Percentiles rank a stretch among this genome's conserved stretches.
These are phyloP conservation scores for Aspergillus taichungensis DNA, from an alignment of 495 filamentous ascomycete genomes.

Conservation along the genomic window DNA sequence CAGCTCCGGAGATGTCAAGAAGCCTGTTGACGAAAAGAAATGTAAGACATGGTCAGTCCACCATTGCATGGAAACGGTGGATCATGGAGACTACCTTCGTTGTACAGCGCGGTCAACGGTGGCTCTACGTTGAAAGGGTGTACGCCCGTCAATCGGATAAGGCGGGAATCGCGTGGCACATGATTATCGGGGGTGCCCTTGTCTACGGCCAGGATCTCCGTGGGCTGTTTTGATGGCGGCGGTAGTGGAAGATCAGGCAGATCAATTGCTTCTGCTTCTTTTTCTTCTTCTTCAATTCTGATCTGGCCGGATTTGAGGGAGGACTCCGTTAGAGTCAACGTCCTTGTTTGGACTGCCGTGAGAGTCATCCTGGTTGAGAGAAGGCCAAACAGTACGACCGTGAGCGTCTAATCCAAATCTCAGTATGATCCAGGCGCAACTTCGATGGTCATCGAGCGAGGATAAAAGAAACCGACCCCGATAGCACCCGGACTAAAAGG, in stretches of 20 bases:
- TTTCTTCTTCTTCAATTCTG: constrained; percentile 22
- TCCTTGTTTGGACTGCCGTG: constrained; percentile 18
- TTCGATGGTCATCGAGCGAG: too few species aligned
- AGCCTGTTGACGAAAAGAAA: constrained; percentile 36
- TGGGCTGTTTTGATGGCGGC: constrained; percentile 54
- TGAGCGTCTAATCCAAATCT: background rate
- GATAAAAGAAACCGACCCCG: too few species aligned
- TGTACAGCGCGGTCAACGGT: constrained; percentile 68
- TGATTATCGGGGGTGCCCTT: constrained; percentile 76
- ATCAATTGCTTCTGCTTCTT: constrained; percentile 14
- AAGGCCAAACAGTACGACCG: too few species aligned
- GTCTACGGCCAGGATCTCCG: constrained; percentile 62
- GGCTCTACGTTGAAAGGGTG: constrained; percentile 96
- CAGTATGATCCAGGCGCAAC: background rate
- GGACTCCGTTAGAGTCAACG: constrained; percentile 6
- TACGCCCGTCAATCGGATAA: constrained; percentile 82
- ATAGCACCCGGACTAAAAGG: too few species aligned
- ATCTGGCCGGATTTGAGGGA: constrained; percentile 18
- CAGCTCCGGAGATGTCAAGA: constrained; percentile 82
- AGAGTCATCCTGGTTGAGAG: constrained; percentile 20
- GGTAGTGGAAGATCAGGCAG: constrained; percentile 56
- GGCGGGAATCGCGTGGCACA: constrained; percentile 76
- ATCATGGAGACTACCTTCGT: constrained; percentile 49
- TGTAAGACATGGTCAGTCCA: background rate
- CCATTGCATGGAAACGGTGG: background rate